Evolutionary conservation across 2,329 filamentous ascomycete species (phyloP), one percentile per base, ranked within the genome.

Genomic region (Venturia asperata): DNA sequence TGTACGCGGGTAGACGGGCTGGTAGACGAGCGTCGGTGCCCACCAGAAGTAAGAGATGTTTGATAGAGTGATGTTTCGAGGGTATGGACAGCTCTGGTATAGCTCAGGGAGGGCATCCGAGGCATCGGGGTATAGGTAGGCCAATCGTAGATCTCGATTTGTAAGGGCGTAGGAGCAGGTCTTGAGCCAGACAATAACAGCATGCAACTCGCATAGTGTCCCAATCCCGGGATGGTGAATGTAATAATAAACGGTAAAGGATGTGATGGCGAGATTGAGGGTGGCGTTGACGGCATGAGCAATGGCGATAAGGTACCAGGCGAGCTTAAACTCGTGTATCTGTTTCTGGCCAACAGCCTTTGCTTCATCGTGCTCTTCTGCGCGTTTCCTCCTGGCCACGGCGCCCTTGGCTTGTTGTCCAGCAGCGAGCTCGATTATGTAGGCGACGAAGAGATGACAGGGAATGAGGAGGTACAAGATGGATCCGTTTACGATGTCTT

Each of bases 11-110:
- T 99, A 99, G 17, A 94, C 91, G 1, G 94, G 94, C 78, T 99
- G 94, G 75, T 99, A 99, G 56, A 97, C 89, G 63, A 99, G 82
- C 0, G 94, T 99, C 0, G 94, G 94, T 0, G 93, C 94, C 87
- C 92, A 93, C 93, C 94, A 97, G 76, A 99, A 99, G 78, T 97
- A 99, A 66, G 85, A 85, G 34, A 99, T 80, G 74, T 97, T 99
- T 62, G 82, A 78, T 70, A 97, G 82, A 3, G 92, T 96, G 75
- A 99, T 90, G 75, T 97, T 99, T 61, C 85, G 78, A 0, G 94
- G 94, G 74, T 99, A 99, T 0, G 93, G 90, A 71, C 92, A 96
- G 64, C 85, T 74, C 15, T 83, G 80, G 78, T 97, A 99, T 30
- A 97, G 81, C 45, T 90, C 87, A 0, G 94, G 94, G 4, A 97